These are phyloP conservation scores for Didymellaceae sp. DNA, from an alignment of 2,329 filamentous ascomycete genomes.

Conservation along the genomic window DNA sequence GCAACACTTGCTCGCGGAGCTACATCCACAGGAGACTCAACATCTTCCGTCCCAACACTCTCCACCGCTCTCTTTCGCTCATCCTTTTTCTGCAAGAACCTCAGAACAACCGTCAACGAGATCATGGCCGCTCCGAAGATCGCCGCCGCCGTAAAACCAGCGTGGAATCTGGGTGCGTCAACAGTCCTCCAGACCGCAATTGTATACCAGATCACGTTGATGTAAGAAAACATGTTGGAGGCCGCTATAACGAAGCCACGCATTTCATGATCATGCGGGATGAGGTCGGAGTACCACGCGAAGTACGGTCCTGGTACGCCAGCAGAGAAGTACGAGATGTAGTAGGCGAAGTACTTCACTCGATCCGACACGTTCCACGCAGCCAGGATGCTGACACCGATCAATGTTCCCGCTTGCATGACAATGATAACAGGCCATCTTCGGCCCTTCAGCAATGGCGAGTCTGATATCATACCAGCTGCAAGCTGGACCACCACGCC, in stretches of 20 bases:
- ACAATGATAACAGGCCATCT: slow-evolving; percentile 51
- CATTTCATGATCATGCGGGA: slow-evolving; percentile 38
- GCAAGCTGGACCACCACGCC: slow-evolving; percentile 55
- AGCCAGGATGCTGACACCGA: slow-evolving; percentile 51
- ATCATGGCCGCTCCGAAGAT: slow-evolving; percentile 31
- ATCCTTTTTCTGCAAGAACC: slow-evolving; percentile 25
- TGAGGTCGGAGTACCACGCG: slow-evolving; percentile 35
- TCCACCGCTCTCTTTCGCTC: slow-evolving; percentile 20
- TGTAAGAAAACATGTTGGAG: slow-evolving; percentile 35
- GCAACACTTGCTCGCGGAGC: slow-evolving; percentile 5
- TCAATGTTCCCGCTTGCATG: slow-evolving; percentile 48
- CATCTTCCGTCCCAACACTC: slow-evolving; percentile 6
- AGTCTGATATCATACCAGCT: slow-evolving; percentile 44
- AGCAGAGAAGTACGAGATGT: slow-evolving; percentile 30
- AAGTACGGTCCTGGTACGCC: slow-evolving; percentile 35
- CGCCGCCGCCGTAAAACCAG: slow-evolving; percentile 31
- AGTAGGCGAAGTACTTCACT: slow-evolving; percentile 49
- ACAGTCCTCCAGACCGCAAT: slow-evolving; percentile 31
- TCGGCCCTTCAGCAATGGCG: slow-evolving; percentile 33
- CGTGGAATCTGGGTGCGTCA: slow-evolving; percentile 29
- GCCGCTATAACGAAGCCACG: slow-evolving; percentile 33
- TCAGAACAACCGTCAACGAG: slow-evolving; percentile 19
- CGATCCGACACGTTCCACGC: slow-evolving; percentile 54
- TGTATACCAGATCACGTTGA: slow-evolving; percentile 29
- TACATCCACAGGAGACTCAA: slow-evolving; percentile 10